These are phyloP conservation scores for Dryas integrifolia DNA, from an alignment of 331 rosid species.

Conservation along the genomic window DNA sequence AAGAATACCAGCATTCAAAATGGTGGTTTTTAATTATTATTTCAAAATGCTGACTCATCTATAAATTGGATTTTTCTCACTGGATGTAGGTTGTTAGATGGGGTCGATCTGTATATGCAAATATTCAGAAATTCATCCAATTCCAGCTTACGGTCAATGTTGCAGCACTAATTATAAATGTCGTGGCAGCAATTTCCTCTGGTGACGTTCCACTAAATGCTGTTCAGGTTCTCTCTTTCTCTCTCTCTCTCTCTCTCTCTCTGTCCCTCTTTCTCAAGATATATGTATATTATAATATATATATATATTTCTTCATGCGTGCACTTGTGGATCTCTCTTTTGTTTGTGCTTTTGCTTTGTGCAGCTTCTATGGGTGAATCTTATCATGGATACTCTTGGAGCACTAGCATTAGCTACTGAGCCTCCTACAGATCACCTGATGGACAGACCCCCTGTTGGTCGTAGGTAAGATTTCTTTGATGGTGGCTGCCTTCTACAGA, in stretches of 20 bases:
- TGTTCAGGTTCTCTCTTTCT: constrained; percentile 66
- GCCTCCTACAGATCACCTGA: constrained; percentile 90
- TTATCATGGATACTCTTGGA: constrained; percentile 97
- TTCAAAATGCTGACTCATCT: not conserved
- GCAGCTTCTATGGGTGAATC: constrained; percentile 99
- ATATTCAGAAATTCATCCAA: constrained; percentile 96
- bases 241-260: too few relatives aligned
- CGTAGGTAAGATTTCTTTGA: constrained; percentile 50
- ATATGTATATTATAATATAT: not conserved
- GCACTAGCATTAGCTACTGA: constrained; percentile 96
- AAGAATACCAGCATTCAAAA: too few relatives aligned
- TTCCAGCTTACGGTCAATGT: constrained; percentile 93
- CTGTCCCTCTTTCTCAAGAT: not conserved
- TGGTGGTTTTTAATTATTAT: not conserved
- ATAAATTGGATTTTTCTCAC: constrained; percentile 11
- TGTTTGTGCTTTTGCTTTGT: constrained; percentile 13
- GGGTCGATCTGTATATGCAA: constrained; percentile 95
- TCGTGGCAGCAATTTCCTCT: constrained; percentile 78
- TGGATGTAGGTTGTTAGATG: constrained; percentile 84
- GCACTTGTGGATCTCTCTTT: constrained; percentile 17
- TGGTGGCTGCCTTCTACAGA: not conserved
- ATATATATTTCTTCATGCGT: not conserved
- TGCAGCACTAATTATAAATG: constrained; percentile 87
- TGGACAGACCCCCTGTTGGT: constrained; percentile 76
- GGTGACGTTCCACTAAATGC: constrained; percentile 92